These are phyloP conservation scores for Penicillium sp. DNA, from an alignment of 2,329 filamentous ascomycete species.

Conservation along the genomic window DNA sequence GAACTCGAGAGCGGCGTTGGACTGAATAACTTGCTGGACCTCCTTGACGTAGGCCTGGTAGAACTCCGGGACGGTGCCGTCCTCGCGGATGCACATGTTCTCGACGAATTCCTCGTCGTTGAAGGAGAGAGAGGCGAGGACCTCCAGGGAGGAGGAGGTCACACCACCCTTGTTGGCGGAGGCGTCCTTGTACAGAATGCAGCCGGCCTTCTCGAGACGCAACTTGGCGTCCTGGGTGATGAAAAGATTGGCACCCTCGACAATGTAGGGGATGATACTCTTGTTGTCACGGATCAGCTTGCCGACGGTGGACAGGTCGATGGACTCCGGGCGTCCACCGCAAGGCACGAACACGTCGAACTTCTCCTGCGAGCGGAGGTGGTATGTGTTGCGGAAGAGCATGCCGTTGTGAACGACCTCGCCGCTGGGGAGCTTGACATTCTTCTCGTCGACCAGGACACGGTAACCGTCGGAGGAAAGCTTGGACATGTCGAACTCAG, in stretches of 20 bases:
- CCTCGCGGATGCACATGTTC: conserved; percentile 85
- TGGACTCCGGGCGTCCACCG: conserved; percentile 92
- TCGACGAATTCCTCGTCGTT: conserved; percentile 82
- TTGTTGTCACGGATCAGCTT: conserved; percentile 90
- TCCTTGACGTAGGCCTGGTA: conserved; percentile 90
- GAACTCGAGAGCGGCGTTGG: conserved; percentile 90
- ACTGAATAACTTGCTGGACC: conserved; percentile 84
- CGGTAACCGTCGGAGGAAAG: conserved; percentile 86
- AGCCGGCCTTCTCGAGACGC: conserved; percentile 89
- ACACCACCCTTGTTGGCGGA: conserved; percentile 98
- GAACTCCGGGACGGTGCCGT: conserved; percentile 78
- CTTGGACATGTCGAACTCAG: conserved; percentile 77
- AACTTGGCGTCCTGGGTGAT: conserved; percentile 98
- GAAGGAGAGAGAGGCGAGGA: conserved; percentile 89
- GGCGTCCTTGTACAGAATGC: conserved; percentile 94
- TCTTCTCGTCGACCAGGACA: conserved; percentile 85
- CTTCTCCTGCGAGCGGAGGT: conserved; percentile 70
- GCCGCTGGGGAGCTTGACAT: conserved; percentile 80
- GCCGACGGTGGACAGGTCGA: conserved; percentile 82
- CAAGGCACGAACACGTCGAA: conserved; percentile 94
- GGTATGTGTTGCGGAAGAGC: conserved; percentile 95
- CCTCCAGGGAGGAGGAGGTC: conserved; percentile 93
- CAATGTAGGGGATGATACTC: conserved; percentile 83
- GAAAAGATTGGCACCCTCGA: conserved; percentile 97
- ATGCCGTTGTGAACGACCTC: conserved; percentile 89